Evolutionary conservation across 306 rosid genomes (phyloP).

Genomic region (Adenanthera pavonina): DNA sequence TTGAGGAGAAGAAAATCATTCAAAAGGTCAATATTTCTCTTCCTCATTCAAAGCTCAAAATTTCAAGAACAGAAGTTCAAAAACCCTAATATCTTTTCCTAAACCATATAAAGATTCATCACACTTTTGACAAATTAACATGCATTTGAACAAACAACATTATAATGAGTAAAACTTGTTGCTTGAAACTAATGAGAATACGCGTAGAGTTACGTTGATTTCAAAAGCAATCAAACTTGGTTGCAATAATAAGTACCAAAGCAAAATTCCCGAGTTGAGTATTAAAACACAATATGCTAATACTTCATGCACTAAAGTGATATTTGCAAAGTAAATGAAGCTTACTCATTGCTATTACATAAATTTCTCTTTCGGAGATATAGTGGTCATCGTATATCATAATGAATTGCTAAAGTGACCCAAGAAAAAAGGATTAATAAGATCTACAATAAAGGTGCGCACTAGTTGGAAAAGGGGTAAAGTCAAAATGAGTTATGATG

Average conservation of each 20-base stretch:
- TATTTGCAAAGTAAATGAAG: conserved; percentile 8
- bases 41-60: no score
- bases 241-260: conserved; percentile 2
- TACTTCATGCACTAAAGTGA: conserved; percentile 3
- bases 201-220: no score
- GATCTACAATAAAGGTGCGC: conserved; percentile 9
- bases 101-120: no score
- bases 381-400: conserved; percentile 9
- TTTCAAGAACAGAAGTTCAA: no score
- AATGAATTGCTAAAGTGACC: conserved; percentile 13
- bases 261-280: neutral
- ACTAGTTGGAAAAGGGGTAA: conserved; percentile 8
- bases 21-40: no score
- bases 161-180: no score
- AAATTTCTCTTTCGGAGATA: conserved; percentile 7
- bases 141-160: no score
- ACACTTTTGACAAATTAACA: no score
- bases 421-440: neutral
- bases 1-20: no score
- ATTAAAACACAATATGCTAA: neutral
- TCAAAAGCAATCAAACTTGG: no score
- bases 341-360: neutral
- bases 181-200: no score
- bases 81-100: no score
- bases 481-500: neutral